phyloP scores from a whole-genome alignment of 2,329 filamentous ascomycete genomes.

The Diaporthe humulicola region DNA sequence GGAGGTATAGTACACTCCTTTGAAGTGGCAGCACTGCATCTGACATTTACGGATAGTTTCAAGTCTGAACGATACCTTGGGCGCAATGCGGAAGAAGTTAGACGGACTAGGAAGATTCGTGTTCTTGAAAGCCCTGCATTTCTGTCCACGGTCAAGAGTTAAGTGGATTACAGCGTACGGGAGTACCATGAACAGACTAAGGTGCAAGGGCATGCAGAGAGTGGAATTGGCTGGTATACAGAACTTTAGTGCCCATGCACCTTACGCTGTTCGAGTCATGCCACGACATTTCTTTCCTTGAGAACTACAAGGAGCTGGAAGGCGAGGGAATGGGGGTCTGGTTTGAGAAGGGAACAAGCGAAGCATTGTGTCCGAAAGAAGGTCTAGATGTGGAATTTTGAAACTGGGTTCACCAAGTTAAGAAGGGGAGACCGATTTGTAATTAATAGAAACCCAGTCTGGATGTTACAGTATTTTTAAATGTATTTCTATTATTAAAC shows the following conservation, averaged over 20 bases:
- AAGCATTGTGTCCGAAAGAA: neutral
- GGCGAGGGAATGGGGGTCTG: neutral
- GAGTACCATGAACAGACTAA: neutral
- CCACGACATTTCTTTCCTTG: neutral
- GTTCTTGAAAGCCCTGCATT: neutral
- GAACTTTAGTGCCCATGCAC: too few species aligned
- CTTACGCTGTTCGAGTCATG: neutral
- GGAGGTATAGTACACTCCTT: neutral
- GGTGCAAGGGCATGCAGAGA: too few species aligned
- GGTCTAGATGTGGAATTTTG: neutral
- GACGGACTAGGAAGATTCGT: neutral
- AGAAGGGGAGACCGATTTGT: neutral
- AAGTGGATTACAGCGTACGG: neutral
- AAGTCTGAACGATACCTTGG: neutral
- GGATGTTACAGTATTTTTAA: neutral
- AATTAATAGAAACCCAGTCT: neutral
- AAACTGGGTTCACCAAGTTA: neutral
- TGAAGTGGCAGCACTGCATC: neutral
- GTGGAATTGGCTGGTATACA: too few species aligned
- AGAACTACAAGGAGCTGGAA: neutral
- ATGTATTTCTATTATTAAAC: slow-evolving; percentile 15
- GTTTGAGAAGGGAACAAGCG: neutral
- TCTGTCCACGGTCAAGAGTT: neutral
- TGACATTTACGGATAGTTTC: neutral
- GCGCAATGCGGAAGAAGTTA: neutral